Base-by-base conservation (phyloP, 192 early-diverging fungal genomes). In the Allomyces macrogynus region DNA sequence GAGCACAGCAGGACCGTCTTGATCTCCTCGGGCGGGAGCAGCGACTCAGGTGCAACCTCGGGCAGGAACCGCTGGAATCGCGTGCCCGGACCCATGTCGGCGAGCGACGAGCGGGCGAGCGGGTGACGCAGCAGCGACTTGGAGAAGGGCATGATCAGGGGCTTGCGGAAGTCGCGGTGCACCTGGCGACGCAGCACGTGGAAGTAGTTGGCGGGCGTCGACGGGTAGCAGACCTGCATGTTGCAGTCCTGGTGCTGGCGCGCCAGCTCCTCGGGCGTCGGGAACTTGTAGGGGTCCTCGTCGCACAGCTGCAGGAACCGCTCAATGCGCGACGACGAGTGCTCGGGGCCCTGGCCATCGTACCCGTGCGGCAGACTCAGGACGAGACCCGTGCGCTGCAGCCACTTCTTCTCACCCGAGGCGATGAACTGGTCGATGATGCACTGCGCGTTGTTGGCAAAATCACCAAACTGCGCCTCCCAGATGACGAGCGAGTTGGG, bases 381-480 rank as follows among this genome's bases (percentile, higher is more conserved):
- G 43, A 91, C 87, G 70, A 98, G 75, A 61, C 95, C 95, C 43
- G 91, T 91, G 77, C 90, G 88, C 77, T 93, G 92, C 65, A 95
- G 78, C 95, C 95, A 98, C 77, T 98, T 98, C 70, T 92, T 89
- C 77, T 98, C 95, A 68, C 93, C 95, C 27, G 90, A 83, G 5
- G 86, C 83, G 57, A 98, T 89, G 71, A 93, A 98, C 77, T 98
- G 95, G 76, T 98, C 95, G 75, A 98, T 90, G 65, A 98, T 96
- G 76, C 85, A 85, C 79, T 98, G 95, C 23, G 95, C 91, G 65
- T 79, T 90, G 82, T 98, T 98, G 74, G 88, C 88, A 74, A 98
- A 95, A 75, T 98, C 93, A 66, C 95, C 95, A 70, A 98, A 96
- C 80, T 98, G 93, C 16, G 92, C 95, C 76, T 98, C 95, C 93